Percentiles rank a stretch among this genome's conserved stretches.
phyloP scores from a whole-genome alignment of 345 rosid species.

The Syzygium aromaticum region DNA sequence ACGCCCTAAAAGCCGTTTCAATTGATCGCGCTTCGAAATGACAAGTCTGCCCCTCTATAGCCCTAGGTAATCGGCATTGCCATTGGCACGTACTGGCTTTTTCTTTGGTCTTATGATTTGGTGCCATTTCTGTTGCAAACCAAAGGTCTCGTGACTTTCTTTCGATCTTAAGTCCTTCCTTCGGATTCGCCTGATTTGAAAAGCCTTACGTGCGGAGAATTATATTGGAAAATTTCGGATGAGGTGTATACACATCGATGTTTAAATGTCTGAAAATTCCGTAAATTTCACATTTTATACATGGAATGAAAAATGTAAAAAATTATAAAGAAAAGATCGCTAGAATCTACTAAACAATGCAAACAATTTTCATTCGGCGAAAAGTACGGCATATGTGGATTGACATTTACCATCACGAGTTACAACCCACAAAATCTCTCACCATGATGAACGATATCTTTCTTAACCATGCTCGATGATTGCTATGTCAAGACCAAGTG shows the following conservation, averaged over 20 bases:
- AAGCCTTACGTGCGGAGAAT: background rate
- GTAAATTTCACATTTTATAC: background rate
- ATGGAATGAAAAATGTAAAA: accelerated
- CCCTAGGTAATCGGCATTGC: background rate
- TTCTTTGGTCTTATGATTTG: background rate
- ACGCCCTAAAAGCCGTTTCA: background rate
- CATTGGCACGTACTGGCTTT: no score
- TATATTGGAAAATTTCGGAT: background rate
- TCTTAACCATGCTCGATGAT: background rate
- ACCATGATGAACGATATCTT: background rate
- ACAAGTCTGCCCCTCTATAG: background rate
- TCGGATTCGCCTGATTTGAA: background rate
- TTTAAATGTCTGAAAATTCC: no score
- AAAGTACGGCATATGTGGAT: no score
- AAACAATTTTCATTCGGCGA: no score
- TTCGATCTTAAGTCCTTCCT: background rate
- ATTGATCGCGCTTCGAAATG: background rate
- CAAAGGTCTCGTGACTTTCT: background rate
- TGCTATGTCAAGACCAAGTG: no score
- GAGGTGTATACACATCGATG: background rate
- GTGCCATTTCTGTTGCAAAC: background rate
- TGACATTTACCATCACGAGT: background rate
- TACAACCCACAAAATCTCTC: background rate
- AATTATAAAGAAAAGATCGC: background rate
- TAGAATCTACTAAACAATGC: accelerated